Evolutionary conservation across 805 yeast genomes (phyloP).

Genomic region (Lipomyces sp.): DNA sequence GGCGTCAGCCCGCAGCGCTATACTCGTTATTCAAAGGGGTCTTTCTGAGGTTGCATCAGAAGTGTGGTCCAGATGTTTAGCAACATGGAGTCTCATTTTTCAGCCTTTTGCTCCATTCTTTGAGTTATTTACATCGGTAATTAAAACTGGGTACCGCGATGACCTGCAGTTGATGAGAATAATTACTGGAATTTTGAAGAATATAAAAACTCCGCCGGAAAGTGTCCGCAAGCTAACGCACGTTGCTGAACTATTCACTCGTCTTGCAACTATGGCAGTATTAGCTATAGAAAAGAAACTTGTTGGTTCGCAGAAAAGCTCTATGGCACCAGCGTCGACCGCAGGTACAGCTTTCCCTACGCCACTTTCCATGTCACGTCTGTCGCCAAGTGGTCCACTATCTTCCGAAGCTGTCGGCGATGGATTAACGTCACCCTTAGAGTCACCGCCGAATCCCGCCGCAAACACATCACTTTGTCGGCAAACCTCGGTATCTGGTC

Average conservation of each 20-base stretch:
- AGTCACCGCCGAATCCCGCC: background rate
- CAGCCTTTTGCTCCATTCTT: conserved; percentile 32
- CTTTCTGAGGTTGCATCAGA: background rate
- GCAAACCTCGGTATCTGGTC: background rate
- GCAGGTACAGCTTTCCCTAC: background rate
- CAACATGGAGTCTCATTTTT: conserved; percentile 19
- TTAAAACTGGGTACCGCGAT: conserved; percentile 15
- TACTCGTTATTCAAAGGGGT: conserved; percentile 13
- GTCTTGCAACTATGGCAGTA: conserved; percentile 17
- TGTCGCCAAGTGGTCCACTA: background rate
- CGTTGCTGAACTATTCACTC: conserved; percentile 25
- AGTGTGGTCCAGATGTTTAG: background rate
- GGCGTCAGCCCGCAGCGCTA: conserved; percentile 22
- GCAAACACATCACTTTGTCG: background rate
- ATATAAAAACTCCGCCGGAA: conserved; percentile 6
- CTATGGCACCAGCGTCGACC: background rate
- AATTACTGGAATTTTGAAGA: conserved; percentile 12
- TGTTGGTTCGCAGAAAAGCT: background rate
- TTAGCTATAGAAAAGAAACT: background rate
- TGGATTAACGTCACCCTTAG: background rate
- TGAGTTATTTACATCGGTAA: conserved; percentile 20
- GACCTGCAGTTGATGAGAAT: conserved; percentile 18
- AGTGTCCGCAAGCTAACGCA: conserved; percentile 16
- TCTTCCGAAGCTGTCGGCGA: background rate
- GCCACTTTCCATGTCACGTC: background rate